Evolutionary conservation across 306 rosid genomes (phyloP).

Genomic region (Vigna angularis): DNA sequence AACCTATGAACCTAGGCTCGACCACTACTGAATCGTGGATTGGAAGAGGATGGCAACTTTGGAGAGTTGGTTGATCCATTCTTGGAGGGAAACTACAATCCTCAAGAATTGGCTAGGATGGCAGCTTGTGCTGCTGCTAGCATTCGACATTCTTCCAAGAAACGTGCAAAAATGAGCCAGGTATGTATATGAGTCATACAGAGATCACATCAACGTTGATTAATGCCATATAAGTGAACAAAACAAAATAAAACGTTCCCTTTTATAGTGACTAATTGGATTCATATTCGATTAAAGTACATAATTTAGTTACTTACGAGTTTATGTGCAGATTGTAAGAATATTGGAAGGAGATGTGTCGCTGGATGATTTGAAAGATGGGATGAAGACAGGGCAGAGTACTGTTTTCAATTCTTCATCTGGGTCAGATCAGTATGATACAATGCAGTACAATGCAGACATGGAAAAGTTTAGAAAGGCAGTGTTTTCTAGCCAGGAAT

Average conservation of each 20-base stretch:
- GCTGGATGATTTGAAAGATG: slow-evolving; percentile 72
- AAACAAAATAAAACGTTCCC: too few species aligned
- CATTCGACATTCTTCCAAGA: slow-evolving; percentile 84
- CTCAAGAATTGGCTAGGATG: slow-evolving; percentile 72
- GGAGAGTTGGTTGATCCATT: slow-evolving; percentile 68
- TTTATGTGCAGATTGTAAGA: slow-evolving; percentile 62
- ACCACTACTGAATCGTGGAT: slow-evolving; percentile 62
- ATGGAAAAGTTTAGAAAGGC: slow-evolving; percentile 63
- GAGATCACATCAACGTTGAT: background rate
- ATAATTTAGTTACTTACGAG: background rate
- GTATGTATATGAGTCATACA: slow-evolving; percentile 40
- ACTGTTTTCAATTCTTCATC: slow-evolving; percentile 24
- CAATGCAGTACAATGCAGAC: slow-evolving; percentile 65
- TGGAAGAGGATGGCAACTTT: slow-evolving; percentile 69
- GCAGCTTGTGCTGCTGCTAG: slow-evolving; percentile 83
- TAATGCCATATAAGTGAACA: background rate
- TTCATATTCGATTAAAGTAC: background rate
- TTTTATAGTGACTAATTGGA: background rate
- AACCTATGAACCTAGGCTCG: slow-evolving; percentile 70
- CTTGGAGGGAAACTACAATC: slow-evolving; percentile 62
- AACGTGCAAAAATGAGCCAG: slow-evolving; percentile 93
- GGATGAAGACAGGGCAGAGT: slow-evolving; percentile 47
- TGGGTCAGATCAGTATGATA: slow-evolving; percentile 63
- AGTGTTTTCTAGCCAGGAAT: slow-evolving; percentile 64
- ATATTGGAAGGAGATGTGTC: slow-evolving; percentile 82